Evolutionary conservation across 768 basidiomycete species (phyloP), one percentile per base, ranked within the genome.

Genomic region (Tricholoma bakamatsutake): DNA sequence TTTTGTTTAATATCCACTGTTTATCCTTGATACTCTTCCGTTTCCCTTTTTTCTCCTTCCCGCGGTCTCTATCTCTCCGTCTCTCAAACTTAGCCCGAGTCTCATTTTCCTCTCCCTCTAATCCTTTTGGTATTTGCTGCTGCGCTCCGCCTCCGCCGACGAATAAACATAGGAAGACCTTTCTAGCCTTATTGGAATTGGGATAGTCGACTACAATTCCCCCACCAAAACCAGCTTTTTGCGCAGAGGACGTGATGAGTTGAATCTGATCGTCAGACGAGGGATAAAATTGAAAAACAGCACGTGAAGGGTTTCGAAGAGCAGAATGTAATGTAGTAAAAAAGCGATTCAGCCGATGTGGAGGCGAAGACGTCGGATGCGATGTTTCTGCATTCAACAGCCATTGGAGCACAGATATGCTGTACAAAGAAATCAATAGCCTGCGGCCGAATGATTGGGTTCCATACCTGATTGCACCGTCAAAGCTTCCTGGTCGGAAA

Each of bases 341-440:
- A 80, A 93, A 99, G 56, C 84, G 89, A 59, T 77, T 84, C 54
- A 87, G 81, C 62, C 84, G 90, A 69, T 88, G 91, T 10, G 87
- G 93, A 13, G 87, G 95, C 46, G 92, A 95, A 55, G 91, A 95
- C 47, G 86, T 93, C 55, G 82, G 89, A 66, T 86, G 87, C 5
- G 93, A 87, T 28, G 93, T 90, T 69, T 98, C 97, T 24, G 96
- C 95, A 69, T 98, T 99, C 56, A 98, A 79, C 3, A 99, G 78
- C 97, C 97, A 99, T 73, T 99, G 97, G 5, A 99, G 76, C n/a
- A 98, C 96, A 24, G 97, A 99, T 64, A 99, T 90, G 66, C 96
- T 98, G 65, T 2, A 55, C 46, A 50, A 34, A 11, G 40, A 45
- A 27, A 30, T 52, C 17, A 56, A 52, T 18, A 53, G 18, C 17